phyloP scores from a whole-genome alignment of 441 rosid species.

The Erodium texanum region DNA sequence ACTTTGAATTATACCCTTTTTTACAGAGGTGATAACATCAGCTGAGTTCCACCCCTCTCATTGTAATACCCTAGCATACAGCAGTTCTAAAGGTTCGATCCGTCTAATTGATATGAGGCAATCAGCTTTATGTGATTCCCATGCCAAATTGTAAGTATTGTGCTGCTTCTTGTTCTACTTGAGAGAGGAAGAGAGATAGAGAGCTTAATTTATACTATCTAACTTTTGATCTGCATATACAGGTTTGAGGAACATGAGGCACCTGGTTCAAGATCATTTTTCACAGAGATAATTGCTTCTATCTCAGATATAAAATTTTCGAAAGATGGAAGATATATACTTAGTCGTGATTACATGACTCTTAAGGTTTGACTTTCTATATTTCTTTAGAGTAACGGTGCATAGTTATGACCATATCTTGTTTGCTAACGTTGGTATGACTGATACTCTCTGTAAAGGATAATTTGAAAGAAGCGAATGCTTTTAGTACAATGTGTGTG shows the following conservation, averaged over 20 bases:
- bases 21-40: slow-evolving; percentile 94
- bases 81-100: slow-evolving; percentile 95
- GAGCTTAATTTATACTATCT: slow-evolving; percentile 2
- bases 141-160: slow-evolving; percentile 48
- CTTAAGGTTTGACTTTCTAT: slow-evolving; percentile 60
- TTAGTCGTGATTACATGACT: slow-evolving; percentile 99
- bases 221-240: slow-evolving; percentile 15
- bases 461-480: no score
- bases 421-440: background rate
- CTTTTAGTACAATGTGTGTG: no score
- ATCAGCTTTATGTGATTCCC: slow-evolving; percentile 79
- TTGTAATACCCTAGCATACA: slow-evolving; percentile 80
- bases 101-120: slow-evolving; percentile 93
- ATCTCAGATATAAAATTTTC: slow-evolving; percentile 92
- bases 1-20: slow-evolving; percentile 12
- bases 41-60: slow-evolving; percentile 96
- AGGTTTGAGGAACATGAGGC: slow-evolving; percentile 96
- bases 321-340: slow-evolving; percentile 82
- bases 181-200: background rate
- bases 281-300: slow-evolving; percentile 99
- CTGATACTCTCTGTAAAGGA: no score
- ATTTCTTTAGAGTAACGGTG: background rate
- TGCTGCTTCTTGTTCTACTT: slow-evolving; percentile 3
- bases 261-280: slow-evolving; percentile 87
- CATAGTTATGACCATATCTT: background rate